These are phyloP conservation scores for Ophiorrhiza pumila DNA, from an alignment of 257 asterid species.

Conservation along the genomic window DNA sequence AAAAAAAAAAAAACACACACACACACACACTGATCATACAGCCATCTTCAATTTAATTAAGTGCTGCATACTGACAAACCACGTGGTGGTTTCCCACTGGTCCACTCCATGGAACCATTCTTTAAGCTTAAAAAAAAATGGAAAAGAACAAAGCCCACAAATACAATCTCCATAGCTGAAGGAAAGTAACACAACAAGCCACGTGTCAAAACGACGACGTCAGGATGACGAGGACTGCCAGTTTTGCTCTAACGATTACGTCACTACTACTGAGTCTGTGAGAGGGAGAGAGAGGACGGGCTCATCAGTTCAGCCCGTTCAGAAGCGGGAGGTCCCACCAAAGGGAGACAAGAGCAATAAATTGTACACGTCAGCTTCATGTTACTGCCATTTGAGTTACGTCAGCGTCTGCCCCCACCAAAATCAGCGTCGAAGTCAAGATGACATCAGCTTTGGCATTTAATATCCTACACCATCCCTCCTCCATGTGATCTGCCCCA, in stretches of 20 bases:
- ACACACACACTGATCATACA: not conserved
- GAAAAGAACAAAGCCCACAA: not conserved
- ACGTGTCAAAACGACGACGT: conserved; percentile 25
- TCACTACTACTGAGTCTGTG: no score
- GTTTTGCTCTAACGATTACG: conserved; percentile 13
- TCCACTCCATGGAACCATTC: conserved; percentile 1
- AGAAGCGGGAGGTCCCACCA: no score
- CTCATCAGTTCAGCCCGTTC: no score
- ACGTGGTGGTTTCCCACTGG: conserved; percentile 26
- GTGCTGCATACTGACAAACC: not conserved
- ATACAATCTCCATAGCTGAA: conserved; percentile 25
- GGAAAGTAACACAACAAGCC: conserved; percentile 22
- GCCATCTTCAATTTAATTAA: conserved; percentile 1
- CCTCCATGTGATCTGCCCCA: conserved; percentile 30
- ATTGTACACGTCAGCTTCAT: conserved; percentile 22
- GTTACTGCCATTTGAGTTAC: conserved; percentile 7
- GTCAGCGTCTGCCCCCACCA: conserved; percentile 20
- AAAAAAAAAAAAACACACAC: not conserved
- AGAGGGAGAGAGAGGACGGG: not conserved
- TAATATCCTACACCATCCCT: conserved; percentile 15
- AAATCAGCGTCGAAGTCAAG: conserved; percentile 17
- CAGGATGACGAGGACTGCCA: conserved; percentile 19
- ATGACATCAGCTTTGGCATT: conserved; percentile 29
- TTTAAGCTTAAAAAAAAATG: not conserved
- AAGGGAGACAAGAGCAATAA: not conserved